Evolutionary conservation across 1,284 basidiomycete genomes (phyloP), one percentile per base, ranked within the genome.

Genomic region (Rhodotorula sp.): DNA sequence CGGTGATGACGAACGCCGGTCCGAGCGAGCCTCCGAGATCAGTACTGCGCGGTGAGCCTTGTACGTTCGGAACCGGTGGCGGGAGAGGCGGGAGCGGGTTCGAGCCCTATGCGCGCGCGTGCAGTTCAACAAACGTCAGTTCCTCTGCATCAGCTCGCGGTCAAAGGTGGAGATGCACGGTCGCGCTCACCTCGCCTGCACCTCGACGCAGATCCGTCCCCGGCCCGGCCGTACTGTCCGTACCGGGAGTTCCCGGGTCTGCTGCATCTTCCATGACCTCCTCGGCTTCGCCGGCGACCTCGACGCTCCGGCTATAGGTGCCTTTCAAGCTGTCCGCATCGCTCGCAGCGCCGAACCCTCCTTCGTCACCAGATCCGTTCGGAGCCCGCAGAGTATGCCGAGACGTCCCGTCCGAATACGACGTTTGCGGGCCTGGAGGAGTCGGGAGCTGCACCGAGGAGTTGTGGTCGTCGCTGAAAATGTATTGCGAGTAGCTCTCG

Each of bases 1-100:
- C 92, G 0, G 88, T 86, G 74, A 96, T 92, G 26, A 86, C 81
- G 79, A 95, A 84, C 22, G 82, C 72, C 3, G 81, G 82, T 20
- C 79, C 73, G 20, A 74, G 68, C 3, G 73, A 69, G 22, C 70
- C 73, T 33, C 68, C 69, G 20, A 68, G 63, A 12, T 69, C 42
- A 44, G 63, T 64, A 26, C 63, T 68, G 8, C 69, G 60, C 3
- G 69, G 71, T 7, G 69, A 69, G 29, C 64, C 59, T n/a, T 65
- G 63, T 7, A 66, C 55, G 1, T 54, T 58, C 14, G 65, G 29
- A 3, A 57, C 33, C 18, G 59, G 7, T 2, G 60, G 20, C 0
- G 74, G 74, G 1, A 75, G 62, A 0, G 74, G 66, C 15, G 73
- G 73, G 0, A 72, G 64, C 5, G 73, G 68, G 7, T 62, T 66